Base-by-base conservation (phyloP, 345 rosid species). In the Dipteronia dyeriana region DNA sequence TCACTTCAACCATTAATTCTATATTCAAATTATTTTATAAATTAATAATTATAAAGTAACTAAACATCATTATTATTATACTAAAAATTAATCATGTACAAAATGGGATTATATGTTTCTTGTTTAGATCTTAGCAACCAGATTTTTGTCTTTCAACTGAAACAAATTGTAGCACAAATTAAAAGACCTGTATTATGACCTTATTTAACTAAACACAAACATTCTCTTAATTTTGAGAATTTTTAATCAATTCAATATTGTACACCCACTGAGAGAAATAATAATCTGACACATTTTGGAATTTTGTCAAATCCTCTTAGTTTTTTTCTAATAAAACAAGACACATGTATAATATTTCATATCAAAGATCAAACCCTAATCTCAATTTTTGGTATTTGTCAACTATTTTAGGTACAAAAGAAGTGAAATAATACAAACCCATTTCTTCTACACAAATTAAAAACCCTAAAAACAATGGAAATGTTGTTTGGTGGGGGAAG, bases 401-500 rank as follows among this genome's bases (percentile, higher is more conserved):
- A 47, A 14, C 78, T 5, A 66, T 49, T 45, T 39, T 39, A 22
- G 71, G 66, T 45, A 75, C 80, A 73, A 3, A 71, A 7, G 20
- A 68, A 54, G 9, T 39, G 29, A 38, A 78, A 66, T 29, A 22
- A 82, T 69, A 70, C 74, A 84, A 82, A 76, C 56, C 59, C 70
- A 77, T 66, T 34, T 34, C 38, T 31, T 31, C 17, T 71, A 68
- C 7, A 43, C 66, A 53, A 56, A 59, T 67, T 67, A 45, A 47
- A 59, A 72, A 71, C 67, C 78, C 81, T 16, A 64, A 77, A 68
- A 66, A 62, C 29, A 75, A 43, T 80, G 23, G 29, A 66, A 63
- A 63, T 80, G 89, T 38, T 70, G 83, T 63, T 84, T 49, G 84
- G 85, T 69, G 72, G 70, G 66, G 78, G 70, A 54, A 68, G 57